Base-by-base conservation (phyloP, 2,329 filamentous ascomycete species). In the Paraconiothyrium sp. region DNA sequence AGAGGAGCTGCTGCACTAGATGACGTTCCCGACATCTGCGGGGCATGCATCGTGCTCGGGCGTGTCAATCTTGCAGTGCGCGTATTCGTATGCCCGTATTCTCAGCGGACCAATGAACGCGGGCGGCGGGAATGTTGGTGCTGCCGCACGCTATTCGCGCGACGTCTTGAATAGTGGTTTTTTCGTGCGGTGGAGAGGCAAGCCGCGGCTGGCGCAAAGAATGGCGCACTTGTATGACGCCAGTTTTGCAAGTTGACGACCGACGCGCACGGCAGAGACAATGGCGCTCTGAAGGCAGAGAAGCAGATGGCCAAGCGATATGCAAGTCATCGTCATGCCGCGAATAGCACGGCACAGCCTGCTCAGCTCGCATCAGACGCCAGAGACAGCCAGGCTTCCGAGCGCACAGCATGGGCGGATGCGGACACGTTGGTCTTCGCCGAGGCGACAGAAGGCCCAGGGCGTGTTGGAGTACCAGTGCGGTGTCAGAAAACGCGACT, bases 311-410 rank as follows among this genome's bases (percentile, higher is more conserved):
- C 30, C 24, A 35, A 51, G 67, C 63, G 61, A 51, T n/a, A 58
- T 68, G 67, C 67, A 68, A 35, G 61, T 30, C 32, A 48, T 65
- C 67, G 67, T 70, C 66, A 70, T 68, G 49, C n/a, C 24, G 56
- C 47, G 47, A 54, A 27, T 22, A 24, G 48, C 22, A 55, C 63
- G 58, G 58, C 60, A 62, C 63, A 58, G 39, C 32, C 47, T 55
- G 34, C 54, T 49, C 59, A 54, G 54, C 59, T 55, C 60, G 55
- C 55, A 58, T 30, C 32, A 8, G 30, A 11, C 6, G 13, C 60
- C 60, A 22, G 47, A 55, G 24, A 51, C 37, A 24, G 60, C 13
- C 35, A 22, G 14, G 20, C 14, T 46, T 46, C 50, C 57, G 57
- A 59, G 48, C 32, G 7, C 27, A 30, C 27, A 30, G 27, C 27